Conservation (phyloP, 164 flowering plant species). For the Kalanchoe fedtschenkoi region DNA sequence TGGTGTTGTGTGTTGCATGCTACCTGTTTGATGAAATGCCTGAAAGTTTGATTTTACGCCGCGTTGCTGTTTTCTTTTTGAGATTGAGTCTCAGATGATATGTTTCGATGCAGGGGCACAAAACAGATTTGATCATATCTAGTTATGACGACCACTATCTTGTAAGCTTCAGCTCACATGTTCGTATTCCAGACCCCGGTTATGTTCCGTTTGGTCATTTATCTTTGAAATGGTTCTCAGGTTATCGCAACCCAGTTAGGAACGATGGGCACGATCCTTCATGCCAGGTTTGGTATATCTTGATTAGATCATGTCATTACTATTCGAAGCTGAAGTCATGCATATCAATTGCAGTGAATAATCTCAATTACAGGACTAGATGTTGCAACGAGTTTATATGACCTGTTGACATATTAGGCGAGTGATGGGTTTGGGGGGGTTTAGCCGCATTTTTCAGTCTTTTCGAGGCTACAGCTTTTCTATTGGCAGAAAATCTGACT, state of each 20-base stretch:
- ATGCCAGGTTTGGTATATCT: constrained; percentile 52
- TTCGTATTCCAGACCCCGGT: background rate
- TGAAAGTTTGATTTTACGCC: background rate
- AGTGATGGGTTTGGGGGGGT: background rate
- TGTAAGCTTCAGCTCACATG: constrained; percentile 28
- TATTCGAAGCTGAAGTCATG: no score
- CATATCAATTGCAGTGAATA: no score
- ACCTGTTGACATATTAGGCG: background rate
- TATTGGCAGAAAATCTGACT: constrained; percentile 22
- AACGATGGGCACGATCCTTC: constrained; percentile 80
- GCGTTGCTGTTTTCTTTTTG: background rate
- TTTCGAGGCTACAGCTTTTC: background rate
- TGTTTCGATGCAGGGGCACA: constrained; percentile 39
- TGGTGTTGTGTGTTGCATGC: background rate
- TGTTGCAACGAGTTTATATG: background rate
- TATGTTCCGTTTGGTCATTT: background rate
- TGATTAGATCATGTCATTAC: background rate
- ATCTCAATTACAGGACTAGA: background rate
- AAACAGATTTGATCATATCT: constrained; percentile 56
- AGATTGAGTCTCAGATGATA: background rate
- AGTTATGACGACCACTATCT: constrained; percentile 68
- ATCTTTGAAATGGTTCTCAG: constrained; percentile 23
- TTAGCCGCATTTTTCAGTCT: background rate
- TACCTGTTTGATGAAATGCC: background rate
- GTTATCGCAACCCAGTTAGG: constrained; percentile 82